Evolutionary conservation across 2,329 filamentous ascomycete species (phyloP).

Genomic region (Xylariaceae sp.): DNA sequence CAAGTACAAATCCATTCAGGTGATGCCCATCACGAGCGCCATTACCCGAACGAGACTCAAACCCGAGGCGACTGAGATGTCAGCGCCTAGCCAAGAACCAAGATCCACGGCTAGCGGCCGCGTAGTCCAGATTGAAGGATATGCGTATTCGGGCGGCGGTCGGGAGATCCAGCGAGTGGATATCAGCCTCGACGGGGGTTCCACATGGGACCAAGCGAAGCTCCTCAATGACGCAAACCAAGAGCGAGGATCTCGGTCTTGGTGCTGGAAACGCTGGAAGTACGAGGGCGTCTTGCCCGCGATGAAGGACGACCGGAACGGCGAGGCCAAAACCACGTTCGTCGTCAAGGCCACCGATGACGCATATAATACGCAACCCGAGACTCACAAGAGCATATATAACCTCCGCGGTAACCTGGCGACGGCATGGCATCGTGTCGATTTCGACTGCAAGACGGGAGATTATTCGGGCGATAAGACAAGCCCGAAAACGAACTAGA

Average conservation of each 20-base stretch:
- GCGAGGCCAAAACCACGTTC: slow-evolving; percentile 43
- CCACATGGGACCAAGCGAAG: slow-evolving; percentile 58
- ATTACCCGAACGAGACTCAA: slow-evolving; percentile 43
- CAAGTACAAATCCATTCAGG: slow-evolving; percentile 57
- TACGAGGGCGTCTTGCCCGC: slow-evolving; percentile 45
- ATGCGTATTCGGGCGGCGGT: slow-evolving; percentile 64
- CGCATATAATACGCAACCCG: slow-evolving; percentile 61
- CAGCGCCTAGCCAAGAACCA: not conserved
- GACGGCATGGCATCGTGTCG: slow-evolving; percentile 60
- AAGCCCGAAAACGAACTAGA: slow-evolving; percentile 1
- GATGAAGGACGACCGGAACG: slow-evolving; percentile 20
- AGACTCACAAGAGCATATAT: slow-evolving; percentile 54
- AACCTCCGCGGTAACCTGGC: slow-evolving; percentile 60
- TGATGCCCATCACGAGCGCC: slow-evolving; percentile 62
- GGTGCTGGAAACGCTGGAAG: slow-evolving; percentile 62
- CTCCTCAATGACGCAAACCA: slow-evolving; percentile 44
- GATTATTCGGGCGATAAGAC: slow-evolving; percentile 10
- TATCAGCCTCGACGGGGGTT: slow-evolving; percentile 57
- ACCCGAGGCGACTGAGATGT: slow-evolving; percentile 13
- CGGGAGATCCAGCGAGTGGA: slow-evolving; percentile 62
- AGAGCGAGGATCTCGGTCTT: slow-evolving; percentile 42
- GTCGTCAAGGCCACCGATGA: slow-evolving; percentile 63
- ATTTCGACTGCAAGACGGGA: slow-evolving; percentile 25
- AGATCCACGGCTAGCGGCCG: slow-evolving; percentile 7
- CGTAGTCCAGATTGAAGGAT: slow-evolving; percentile 46